Evolutionary conservation across 805 yeast species (phyloP).

Genomic region (Saccharomycopsis babjevae): DNA sequence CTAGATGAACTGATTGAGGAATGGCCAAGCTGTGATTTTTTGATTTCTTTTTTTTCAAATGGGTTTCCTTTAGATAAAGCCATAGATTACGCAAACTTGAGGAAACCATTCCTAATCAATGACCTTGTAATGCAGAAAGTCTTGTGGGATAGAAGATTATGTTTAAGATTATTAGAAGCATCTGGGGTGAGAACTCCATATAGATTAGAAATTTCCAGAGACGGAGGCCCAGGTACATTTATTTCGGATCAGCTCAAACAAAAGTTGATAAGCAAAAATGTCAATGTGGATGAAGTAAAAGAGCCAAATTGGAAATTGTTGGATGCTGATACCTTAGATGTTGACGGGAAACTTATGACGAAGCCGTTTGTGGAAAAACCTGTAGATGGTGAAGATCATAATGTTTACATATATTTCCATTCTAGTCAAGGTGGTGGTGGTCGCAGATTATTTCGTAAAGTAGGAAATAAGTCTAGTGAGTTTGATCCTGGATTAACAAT

Average conservation of each 20-base stretch:
- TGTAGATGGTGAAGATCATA: conserved; percentile 98
- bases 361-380: conserved; percentile 98
- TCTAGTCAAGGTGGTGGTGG: conserved; percentile 95
- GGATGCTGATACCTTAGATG: conserved; percentile 73
- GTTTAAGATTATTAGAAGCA: conserved; percentile 65
- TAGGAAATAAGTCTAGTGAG: conserved; percentile 94
- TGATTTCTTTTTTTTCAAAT: conserved; percentile 85
- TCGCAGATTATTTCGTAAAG: conserved; percentile 83
- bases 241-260: conserved; percentile 57
- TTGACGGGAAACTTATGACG: conserved; percentile 57
- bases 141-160: conserved; percentile 94
- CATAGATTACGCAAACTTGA: conserved; percentile 73
- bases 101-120: conserved; percentile 84
- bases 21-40: conserved; percentile 98
- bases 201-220: conserved; percentile 82
- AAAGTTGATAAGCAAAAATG: conserved; percentile 52
- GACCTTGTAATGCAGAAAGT: conserved; percentile 87
- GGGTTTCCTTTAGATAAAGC: conserved; percentile 98
- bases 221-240: conserved; percentile 75
- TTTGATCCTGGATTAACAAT: conserved; percentile 68
- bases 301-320: conserved; percentile 84
- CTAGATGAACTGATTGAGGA: conserved; percentile 87
- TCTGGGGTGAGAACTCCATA: conserved; percentile 85
- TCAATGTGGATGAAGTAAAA: conserved; percentile 33
- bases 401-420: conserved; percentile 85